These are phyloP conservation scores for Xylaria sp. DNA, from an alignment of 2,329 filamentous ascomycete genomes.

Conservation along the genomic window DNA sequence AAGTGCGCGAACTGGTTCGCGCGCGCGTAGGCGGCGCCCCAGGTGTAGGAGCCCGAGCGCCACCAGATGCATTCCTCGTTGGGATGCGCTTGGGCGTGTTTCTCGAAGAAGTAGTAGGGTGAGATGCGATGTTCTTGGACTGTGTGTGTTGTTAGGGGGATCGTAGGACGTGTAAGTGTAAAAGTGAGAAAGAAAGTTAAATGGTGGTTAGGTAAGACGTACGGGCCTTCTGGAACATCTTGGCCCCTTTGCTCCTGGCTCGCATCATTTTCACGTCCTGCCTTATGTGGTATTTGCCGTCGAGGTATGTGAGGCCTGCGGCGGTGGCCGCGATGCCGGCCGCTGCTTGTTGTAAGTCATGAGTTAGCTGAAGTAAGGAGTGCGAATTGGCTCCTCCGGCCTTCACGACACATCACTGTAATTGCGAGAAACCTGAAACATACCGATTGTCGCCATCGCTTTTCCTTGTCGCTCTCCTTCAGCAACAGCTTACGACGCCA, in stretches of 20 bases:
- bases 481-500: constrained; percentile 1
- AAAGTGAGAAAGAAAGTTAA: no score
- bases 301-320: constrained; percentile 65
- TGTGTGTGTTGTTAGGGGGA: constrained; percentile 41
- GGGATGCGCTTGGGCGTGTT: constrained; percentile 61
- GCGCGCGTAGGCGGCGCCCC: constrained; percentile 64
- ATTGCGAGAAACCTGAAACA: constrained; percentile 1
- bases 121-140: constrained; percentile 64
- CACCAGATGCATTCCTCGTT: constrained; percentile 74
- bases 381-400: no score
- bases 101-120: constrained; percentile 73
- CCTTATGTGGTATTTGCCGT: constrained; percentile 74
- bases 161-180: constrained; percentile 23
- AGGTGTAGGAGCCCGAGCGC: constrained; percentile 68
- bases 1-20: constrained; percentile 70
- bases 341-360: constrained; percentile 35
- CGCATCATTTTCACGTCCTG: constrained; percentile 67
- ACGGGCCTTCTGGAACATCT: constrained; percentile 61
- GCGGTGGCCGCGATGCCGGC: constrained; percentile 50
- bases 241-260: constrained; percentile 54
- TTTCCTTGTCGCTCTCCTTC: background rate
- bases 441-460: constrained; percentile 36
- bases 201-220: constrained; percentile 5
- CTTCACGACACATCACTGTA: no score
- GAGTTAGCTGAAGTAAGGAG: constrained; percentile 11